Evolutionary conservation across 495 filamentous ascomycete species (phyloP), one percentile per base, ranked within the genome.

Genomic region (Annulohypoxylon nitens): DNA sequence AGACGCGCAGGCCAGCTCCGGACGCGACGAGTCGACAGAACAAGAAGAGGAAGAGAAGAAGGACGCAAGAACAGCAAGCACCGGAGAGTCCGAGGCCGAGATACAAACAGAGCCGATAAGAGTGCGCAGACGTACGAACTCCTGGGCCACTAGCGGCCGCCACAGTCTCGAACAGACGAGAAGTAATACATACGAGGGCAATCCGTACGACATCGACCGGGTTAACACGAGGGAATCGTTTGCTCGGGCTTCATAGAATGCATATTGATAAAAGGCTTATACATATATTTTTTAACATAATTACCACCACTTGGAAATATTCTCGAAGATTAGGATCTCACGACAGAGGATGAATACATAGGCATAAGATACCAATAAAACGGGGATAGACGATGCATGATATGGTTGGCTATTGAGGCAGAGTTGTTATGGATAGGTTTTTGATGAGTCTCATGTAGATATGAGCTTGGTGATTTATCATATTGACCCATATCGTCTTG

Each of bases 171-270:
- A 33, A 5, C 53, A 18, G 9, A 18, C 53, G 4, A 18, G 14
- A 10, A 57, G 53, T 37, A 57, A n/a, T 6, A 57, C 53, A 1
- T 57, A 57, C n/a, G 53, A 57, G 18, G 53, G 53, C 1, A 57
- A 57, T n/a, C 53, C 53, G 53, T 57, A 57, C 33, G 53, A 57
- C 12, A 37, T 57, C n/a, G 53, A 57, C 16, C 14, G 53, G 9
- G 53, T 57, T 4, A 57, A 57, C 33, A 57, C 53, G 26, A 34
- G 53, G 53, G 53, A 57, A 57, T 36, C 53, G 20, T 57, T 57
- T n/a, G 30, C 53, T 37, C 5, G 25, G 36, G 10, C 0, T n/a
- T 2, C 43, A 4, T 47, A 47, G 25, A 3, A 57, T 37, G 4
- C 36, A 39, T 39, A 39, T 11, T 7, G 11, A n/a, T n/a, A 43